phyloP scores from a whole-genome alignment of 148 eudicot genomes.

The Chenopodium quinoa region DNA sequence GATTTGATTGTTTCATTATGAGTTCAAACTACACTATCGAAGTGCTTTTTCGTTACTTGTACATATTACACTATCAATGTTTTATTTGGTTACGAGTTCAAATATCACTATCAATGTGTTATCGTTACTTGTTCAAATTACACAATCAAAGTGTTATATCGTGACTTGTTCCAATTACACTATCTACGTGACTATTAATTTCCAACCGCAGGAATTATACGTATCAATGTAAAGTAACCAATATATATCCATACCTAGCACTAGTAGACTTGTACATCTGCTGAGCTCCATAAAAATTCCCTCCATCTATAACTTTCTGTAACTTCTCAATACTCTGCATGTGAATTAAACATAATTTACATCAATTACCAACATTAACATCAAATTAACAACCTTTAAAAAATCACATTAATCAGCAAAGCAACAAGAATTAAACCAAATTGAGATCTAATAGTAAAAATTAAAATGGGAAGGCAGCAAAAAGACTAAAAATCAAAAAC shows the following conservation, averaged over 20 bases:
- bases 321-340: constrained; percentile 73
- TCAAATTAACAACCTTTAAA: background rate
- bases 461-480: background rate
- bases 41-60: too few relatives aligned
- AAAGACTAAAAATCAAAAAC: background rate
- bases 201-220: background rate
- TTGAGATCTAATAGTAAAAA: constrained; percentile 6
- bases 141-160: background rate
- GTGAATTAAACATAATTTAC: background rate
- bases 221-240: background rate
- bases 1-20: too few relatives aligned
- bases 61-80: too few relatives aligned
- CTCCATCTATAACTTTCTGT: constrained; percentile 56
- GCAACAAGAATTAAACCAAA: background rate
- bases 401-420: background rate
- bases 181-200: background rate
- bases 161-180: background rate
- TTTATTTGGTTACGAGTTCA: too few relatives aligned
- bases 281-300: constrained; percentile 88
- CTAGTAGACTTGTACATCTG: constrained; percentile 91
- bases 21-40: background rate
- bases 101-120: too few relatives aligned
- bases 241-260: constrained; percentile 51
- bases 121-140: background rate
- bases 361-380: background rate